A percentile compares a stretch with the other conserved stretches of the same genome.
These are phyloP conservation scores for Sclerotinia borealis DNA, from an alignment of 2,329 filamentous ascomycete species.

Conservation along the genomic window DNA sequence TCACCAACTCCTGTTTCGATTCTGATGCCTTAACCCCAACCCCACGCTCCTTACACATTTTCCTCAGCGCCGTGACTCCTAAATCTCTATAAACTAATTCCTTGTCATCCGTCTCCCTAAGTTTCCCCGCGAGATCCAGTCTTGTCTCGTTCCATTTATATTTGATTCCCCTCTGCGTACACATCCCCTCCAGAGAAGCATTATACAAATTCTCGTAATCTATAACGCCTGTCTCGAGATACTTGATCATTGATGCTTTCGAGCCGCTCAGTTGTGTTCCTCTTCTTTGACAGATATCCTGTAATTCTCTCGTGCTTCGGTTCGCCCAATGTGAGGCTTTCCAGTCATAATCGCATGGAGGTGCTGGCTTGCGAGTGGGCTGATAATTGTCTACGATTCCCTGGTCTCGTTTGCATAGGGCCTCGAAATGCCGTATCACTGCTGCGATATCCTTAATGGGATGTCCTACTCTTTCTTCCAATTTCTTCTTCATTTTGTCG, in stretches of 20 bases:
- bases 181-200: neutral
- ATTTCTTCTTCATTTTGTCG: neutral
- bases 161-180: neutral
- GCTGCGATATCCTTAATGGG: neutral
- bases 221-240: neutral
- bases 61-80: neutral
- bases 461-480: slow-evolving; percentile 19
- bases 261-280: slow-evolving; percentile 16
- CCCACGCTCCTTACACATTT: neutral
- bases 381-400: neutral
- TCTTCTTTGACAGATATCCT: slow-evolving; percentile 13
- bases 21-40: neutral
- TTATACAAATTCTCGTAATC: neutral
- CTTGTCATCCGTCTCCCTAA: neutral
- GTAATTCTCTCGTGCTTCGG: slow-evolving; percentile 14
- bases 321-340: slow-evolving; percentile 22
- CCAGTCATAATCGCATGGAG: slow-evolving; percentile 19
- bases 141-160: neutral
- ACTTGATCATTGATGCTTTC: neutral
- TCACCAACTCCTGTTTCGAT: too few species aligned
- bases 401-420: neutral
- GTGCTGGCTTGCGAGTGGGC: neutral
- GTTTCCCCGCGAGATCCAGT: neutral
- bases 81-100: neutral
- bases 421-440: neutral